Conservation (phyloP, 2,329 filamentous ascomycete genomes). For the Didymella segeticola region DNA sequence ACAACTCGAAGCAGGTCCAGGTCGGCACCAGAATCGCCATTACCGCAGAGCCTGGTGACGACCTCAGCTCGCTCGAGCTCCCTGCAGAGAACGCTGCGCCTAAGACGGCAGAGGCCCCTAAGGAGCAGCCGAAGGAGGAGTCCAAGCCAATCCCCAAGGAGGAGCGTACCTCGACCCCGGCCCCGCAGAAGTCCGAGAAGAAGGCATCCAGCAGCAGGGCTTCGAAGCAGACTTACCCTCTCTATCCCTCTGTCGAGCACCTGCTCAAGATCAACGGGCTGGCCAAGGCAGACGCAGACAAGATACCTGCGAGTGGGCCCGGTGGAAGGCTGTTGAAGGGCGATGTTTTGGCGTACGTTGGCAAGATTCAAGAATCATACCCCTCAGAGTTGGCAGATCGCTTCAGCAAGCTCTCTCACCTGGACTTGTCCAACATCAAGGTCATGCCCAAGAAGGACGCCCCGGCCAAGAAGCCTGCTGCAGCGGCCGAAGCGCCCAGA, state of each 20-base stretch:
- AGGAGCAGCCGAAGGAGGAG: constrained; percentile 37
- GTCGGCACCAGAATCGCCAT: constrained; percentile 85
- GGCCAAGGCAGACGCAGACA: constrained; percentile 74
- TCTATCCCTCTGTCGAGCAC: constrained; percentile 83
- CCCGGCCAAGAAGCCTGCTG: constrained; percentile 55
- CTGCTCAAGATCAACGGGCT: constrained; percentile 82
- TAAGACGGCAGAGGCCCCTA: constrained; percentile 47
- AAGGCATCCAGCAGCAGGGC: constrained; percentile 52
- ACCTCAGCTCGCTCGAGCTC: constrained; percentile 75
- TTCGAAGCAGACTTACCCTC: constrained; percentile 72
- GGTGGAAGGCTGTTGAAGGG: constrained; percentile 91
- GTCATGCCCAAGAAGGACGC: constrained; percentile 61
- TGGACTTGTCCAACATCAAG: constrained; percentile 97
- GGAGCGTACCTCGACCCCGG: constrained; percentile 43
- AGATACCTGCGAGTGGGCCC: constrained; percentile 87
- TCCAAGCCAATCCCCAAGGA: constrained; percentile 38
- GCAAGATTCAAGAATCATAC: constrained; percentile 74
- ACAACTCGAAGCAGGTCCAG: constrained; percentile 77
- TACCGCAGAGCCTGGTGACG: constrained; percentile 81
- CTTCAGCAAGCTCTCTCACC: constrained; percentile 77
- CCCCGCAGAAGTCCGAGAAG: constrained; percentile 42
- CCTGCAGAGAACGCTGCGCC: constrained; percentile 68
- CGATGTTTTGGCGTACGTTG: constrained; percentile 89
- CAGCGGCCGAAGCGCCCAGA: constrained; percentile 40
- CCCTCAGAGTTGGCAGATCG: constrained; percentile 73